Evolutionary conservation across 306 rosid species (phyloP).

Genomic region (Rosa rugosa): DNA sequence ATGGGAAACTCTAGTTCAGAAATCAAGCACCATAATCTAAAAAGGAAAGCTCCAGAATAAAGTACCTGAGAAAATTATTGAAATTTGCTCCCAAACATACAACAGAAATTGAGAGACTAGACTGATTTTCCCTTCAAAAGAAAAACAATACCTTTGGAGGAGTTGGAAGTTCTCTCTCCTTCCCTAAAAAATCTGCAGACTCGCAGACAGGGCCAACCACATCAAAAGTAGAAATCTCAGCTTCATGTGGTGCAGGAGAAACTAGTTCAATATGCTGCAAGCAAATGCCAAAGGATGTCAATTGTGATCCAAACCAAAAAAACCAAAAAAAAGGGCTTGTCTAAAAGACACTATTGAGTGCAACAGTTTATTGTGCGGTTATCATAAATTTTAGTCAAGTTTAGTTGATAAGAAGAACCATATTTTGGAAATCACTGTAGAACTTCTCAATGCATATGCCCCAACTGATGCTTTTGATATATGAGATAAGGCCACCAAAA

Average conservation of each 20-base stretch:
- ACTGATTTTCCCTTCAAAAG: neutral
- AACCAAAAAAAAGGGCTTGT: neutral
- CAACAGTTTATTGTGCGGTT: neutral
- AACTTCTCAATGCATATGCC: neutral
- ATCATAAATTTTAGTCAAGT: neutral
- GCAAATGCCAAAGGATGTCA: conserved; percentile 2
- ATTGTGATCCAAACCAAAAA: neutral
- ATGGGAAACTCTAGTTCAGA: conserved; percentile 24
- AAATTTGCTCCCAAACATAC: neutral
- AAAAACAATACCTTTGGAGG: conserved; percentile 37
- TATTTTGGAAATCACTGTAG: neutral
- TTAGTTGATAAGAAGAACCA: neutral
- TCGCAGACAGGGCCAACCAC: conserved; percentile 70
- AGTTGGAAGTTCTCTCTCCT: conserved; percentile 53
- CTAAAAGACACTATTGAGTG: neutral
- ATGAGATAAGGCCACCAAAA: neutral
- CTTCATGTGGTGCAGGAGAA: conserved; percentile 62
- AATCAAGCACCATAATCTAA: conserved; percentile 2
- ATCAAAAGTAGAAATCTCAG: conserved; percentile 48
- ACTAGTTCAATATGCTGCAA: conserved; percentile 92
- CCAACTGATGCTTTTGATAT: neutral
- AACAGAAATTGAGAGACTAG: neutral
- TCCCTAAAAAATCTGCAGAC: conserved; percentile 65
- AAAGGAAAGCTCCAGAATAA: neutral
- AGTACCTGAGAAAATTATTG: neutral